These are phyloP conservation scores for Colletotrichum filicis DNA, from an alignment of 2,329 filamentous ascomycete species.

Conservation along the genomic window DNA sequence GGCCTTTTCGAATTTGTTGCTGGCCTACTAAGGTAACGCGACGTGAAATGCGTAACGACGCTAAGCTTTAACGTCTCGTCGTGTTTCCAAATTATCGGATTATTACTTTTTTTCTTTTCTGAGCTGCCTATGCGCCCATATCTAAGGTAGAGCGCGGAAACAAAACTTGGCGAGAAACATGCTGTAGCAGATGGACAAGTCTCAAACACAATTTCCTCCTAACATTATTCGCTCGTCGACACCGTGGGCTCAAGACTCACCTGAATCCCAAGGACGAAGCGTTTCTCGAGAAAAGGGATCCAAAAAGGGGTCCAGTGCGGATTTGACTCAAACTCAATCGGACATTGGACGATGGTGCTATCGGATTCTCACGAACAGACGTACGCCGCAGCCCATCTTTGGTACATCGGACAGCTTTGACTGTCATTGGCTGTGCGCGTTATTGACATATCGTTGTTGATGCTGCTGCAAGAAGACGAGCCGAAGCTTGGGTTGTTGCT, in stretches of 20 bases:
- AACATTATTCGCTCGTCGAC: too few species aligned
- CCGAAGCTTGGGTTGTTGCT: too few species aligned
- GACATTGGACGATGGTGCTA: slow-evolving; percentile 7
- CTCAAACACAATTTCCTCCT: too few species aligned
- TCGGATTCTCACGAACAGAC: neutral
- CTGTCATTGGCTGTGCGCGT: neutral
- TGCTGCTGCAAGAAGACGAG: neutral
- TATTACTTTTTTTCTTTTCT: neutral
- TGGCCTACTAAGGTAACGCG: neutral
- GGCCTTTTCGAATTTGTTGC: neutral
- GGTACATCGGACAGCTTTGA: neutral
- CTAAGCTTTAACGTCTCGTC: neutral
- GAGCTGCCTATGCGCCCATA: neutral
- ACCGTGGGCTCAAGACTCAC: neutral
- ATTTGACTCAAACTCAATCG: neutral
- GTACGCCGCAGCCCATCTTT: neutral
- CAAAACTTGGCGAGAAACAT: neutral
- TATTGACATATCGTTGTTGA: neutral
- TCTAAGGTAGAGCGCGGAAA: neutral
- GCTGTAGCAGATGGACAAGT: too few species aligned
- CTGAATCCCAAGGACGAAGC: slow-evolving; percentile 13
- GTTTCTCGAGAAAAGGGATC: neutral
- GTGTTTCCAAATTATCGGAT: neutral
- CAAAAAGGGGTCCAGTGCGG: neutral
- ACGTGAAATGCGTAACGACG: too few species aligned